These are phyloP conservation scores for Apiotrichum akiyoshidainum DNA, from an alignment of 1,284 basidiomycete genomes.

Conservation along the genomic window DNA sequence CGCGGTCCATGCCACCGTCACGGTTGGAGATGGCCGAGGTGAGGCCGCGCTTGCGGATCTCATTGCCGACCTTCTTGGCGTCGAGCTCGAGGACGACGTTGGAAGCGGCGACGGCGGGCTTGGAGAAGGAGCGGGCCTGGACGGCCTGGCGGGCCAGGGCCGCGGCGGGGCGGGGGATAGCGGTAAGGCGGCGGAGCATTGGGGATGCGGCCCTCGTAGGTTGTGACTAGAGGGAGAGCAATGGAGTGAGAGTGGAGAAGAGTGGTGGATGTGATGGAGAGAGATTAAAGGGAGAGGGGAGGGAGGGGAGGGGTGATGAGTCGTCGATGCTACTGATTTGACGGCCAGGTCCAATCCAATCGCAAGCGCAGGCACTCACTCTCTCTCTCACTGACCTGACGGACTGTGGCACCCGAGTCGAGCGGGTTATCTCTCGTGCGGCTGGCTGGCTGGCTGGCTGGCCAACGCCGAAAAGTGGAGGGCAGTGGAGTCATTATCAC, in stretches of 20 bases:
- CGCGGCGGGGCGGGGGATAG: conserved; percentile 24
- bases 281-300: not conserved
- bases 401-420: no score
- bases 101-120: conserved; percentile 29
- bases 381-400: no score
- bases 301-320: not conserved
- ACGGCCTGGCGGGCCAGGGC: conserved; percentile 17
- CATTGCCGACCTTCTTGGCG: conserved; percentile 42
- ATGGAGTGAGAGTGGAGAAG: not conserved
- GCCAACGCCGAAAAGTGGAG: no score
- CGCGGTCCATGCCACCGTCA: conserved; percentile 50
- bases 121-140: conserved; percentile 23
- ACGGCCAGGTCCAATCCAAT: no score
- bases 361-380: no score
- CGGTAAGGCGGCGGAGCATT: conserved; percentile 38
- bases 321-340: no score
- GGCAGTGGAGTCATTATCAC: no score
- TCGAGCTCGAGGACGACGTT: conserved; percentile 48
- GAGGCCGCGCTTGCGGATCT: conserved; percentile 49
- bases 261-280: not conserved
- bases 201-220: conserved; percentile 13
- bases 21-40: conserved; percentile 30
- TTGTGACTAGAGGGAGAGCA: conserved; percentile 1
- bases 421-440: no score
- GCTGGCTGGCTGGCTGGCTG: no score